Evolutionary conservation across 169 alveolate species (phyloP).

Genomic region (Plasmodium cynomolgi): DNA sequence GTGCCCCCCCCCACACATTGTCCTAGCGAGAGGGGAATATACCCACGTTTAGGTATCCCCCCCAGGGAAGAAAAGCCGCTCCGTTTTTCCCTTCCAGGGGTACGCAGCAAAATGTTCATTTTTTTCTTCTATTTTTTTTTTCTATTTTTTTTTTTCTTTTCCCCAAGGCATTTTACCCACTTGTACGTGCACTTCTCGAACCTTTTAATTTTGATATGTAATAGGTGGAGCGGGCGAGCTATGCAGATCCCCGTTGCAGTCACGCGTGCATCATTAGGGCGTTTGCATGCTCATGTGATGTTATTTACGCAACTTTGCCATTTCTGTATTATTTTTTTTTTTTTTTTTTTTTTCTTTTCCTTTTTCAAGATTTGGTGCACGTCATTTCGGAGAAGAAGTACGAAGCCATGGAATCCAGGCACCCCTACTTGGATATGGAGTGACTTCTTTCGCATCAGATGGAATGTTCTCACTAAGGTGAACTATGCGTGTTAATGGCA

Average conservation of each 20-base stretch:
- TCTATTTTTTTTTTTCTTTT: background rate
- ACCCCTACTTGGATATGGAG: constrained; percentile 51
- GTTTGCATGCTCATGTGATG: background rate
- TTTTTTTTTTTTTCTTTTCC: background rate
- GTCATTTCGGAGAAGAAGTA: constrained; percentile 39
- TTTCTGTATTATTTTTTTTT: no score
- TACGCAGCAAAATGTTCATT: background rate
- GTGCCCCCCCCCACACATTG: background rate
- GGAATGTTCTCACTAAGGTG: background rate
- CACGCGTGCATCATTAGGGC: background rate
- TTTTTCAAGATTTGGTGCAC: constrained; percentile 43
- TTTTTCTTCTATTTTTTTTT: background rate
- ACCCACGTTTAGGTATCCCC: background rate
- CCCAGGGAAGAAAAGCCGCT: background rate
- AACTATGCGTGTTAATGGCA: background rate
- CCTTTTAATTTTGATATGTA: constrained; percentile 59
- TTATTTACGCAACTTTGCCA: background rate
- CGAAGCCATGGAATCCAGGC: constrained; percentile 20
- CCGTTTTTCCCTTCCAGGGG: background rate
- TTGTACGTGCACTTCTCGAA: constrained; percentile 49
- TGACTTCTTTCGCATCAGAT: background rate
- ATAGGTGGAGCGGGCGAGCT: background rate
- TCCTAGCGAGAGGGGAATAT: background rate
- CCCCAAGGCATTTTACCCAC: constrained; percentile 60
- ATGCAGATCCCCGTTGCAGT: background rate